Conservation (phyloP, 768 basidiomycete species). For the Rhizopogon vinicolor region DNA sequence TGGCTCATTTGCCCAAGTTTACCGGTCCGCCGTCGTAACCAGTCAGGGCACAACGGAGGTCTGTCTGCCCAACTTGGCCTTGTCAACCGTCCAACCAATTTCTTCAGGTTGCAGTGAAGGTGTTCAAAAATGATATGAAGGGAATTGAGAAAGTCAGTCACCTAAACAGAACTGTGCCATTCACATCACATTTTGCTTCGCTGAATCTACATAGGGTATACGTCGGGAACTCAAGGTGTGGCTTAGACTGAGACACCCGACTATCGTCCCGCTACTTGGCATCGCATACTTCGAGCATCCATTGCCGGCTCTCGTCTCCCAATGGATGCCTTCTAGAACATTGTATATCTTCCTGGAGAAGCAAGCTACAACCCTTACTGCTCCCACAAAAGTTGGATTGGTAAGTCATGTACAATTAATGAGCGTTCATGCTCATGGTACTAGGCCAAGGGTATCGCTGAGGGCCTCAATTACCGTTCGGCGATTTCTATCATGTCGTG, state of each 20-base stretch:
- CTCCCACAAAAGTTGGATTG: too few relatives aligned
- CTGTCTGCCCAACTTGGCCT: background rate
- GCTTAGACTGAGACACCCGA: slow-evolving; percentile 12
- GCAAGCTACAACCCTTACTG: too few relatives aligned
- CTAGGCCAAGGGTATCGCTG: too few relatives aligned
- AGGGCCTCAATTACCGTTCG: too few relatives aligned
- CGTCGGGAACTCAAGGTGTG: slow-evolving; percentile 18
- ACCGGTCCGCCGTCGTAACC: background rate
- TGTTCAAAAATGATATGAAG: background rate
- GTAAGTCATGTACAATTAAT: too few relatives aligned
- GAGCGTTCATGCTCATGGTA: too few relatives aligned
- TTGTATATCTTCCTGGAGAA: too few relatives aligned
- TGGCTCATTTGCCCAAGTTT: background rate
- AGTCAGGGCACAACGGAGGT: background rate
- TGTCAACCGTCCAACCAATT: background rate
- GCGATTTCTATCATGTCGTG: too few relatives aligned
- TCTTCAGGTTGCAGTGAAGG: background rate
- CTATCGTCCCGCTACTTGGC: slow-evolving; percentile 15
- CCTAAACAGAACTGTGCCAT: background rate
- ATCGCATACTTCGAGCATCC: background rate
- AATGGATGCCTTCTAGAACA: too few relatives aligned
- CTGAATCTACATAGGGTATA: slow-evolving; percentile 3
- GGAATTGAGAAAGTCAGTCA: background rate
- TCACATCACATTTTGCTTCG: too few relatives aligned
- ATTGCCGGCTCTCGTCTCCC: too few relatives aligned